Evolutionary conservation across 345 rosid species (phyloP), one percentile per base, ranked within the genome.

Genomic region (Chamaenerion angustifolium): DNA sequence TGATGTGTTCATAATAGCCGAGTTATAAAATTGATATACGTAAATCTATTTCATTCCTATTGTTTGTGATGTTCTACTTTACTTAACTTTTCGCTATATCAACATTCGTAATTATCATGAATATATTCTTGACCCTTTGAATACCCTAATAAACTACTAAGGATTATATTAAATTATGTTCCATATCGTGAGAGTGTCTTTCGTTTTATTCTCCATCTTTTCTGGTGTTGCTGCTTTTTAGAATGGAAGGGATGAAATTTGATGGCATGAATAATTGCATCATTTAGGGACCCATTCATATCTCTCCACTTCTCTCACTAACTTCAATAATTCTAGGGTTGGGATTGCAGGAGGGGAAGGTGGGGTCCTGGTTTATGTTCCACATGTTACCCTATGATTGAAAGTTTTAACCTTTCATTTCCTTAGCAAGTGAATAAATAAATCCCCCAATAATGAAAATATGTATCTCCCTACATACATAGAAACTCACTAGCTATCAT

Each of bases 181-280:
- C 7, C 37, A 31, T 2, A 31, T 31, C 3, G 37, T 31, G 37
- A 8, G 6, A 8, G 37, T 21, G 4, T n/a, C n/a, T 21, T 31
- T 41, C 23, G 60, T 46, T 47, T 37, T 40, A 40, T 45, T 16
- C 46, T 7, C 27, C 10, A 12, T 17, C 16, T 47, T 42, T 57
- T n/a, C n/a, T n/a, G n/a, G n/a, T 18, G 52, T 35, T 52, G 18
- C 37, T 62, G 40, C 49, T 58, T 70, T 61, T 50, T 48, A 54
- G 64, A 55, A 59, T 67, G 25, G 21, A 6, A 37, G 47, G 70
- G 73, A 76, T 64, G 84, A 73, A 73, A 75, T 73, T n/a, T 61
- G 69, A 77, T 66, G 82, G 81, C 65, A 77, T 71, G 79, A 85
- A 79, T 86, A 77, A 83, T 90, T 86, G 92, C 82, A 73, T 87